phyloP scores from a whole-genome alignment of 306 rosid genomes.

The Cucurbita maxima region DNA sequence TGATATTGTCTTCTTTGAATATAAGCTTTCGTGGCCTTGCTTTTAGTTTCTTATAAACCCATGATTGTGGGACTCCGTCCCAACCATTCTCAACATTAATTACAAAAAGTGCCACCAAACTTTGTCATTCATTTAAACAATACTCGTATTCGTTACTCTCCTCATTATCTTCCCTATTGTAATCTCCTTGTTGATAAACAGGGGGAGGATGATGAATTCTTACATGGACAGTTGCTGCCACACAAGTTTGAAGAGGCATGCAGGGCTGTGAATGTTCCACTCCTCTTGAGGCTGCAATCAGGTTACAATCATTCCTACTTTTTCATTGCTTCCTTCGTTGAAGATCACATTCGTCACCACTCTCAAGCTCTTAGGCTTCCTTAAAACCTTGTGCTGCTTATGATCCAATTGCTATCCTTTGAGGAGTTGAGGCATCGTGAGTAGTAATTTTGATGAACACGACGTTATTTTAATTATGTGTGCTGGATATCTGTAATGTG shows the following conservation, averaged over 20 bases:
- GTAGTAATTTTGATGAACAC: background rate
- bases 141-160: background rate
- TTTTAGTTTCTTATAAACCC: no score
- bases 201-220: conserved; percentile 79
- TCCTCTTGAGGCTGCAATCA: conserved; percentile 52
- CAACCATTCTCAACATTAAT: no score
- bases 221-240: conserved; percentile 59
- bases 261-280: conserved; percentile 48
- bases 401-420: conserved; percentile 4
- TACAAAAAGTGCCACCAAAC: background rate
- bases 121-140: background rate
- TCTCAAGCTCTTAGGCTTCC: conserved; percentile 68
- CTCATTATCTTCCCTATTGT: background rate
- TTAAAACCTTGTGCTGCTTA: background rate
- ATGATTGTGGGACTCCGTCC: no score
- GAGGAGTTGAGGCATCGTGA: background rate
- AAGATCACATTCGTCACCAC: conserved; percentile 83
- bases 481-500: background rate
- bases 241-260: conserved; percentile 76
- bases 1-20: no score
- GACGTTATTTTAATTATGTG: background rate
- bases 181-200: conserved; percentile 6
- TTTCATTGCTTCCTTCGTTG: conserved; percentile 77
- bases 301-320: conserved; percentile 78
- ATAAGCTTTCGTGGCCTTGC: no score